A percentile compares a stretch with the other conserved stretches of the same genome.
Evolutionary conservation across 352 stramenopile genomes (phyloP).

Genomic region (Peronospora farinosa): DNA sequence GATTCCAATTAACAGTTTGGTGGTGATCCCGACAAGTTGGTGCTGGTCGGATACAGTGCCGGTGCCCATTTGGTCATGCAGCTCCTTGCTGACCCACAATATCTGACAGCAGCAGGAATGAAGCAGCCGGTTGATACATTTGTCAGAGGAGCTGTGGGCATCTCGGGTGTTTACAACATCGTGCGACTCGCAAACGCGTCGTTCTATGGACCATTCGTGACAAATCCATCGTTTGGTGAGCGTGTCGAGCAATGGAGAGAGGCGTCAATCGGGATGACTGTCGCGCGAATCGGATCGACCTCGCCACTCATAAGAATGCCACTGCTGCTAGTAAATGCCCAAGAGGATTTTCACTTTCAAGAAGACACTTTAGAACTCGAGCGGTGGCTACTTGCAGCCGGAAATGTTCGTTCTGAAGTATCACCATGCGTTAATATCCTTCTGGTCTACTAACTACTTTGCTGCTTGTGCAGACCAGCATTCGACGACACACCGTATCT

Average conservation of each 20-base stretch:
- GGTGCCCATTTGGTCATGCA: conserved; percentile 78
- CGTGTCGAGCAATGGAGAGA: conserved; percentile 62
- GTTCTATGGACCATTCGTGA: conserved; percentile 63
- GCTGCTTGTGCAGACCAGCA: conserved; percentile 17
- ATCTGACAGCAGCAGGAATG: conserved; percentile 35
- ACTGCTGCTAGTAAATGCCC: conserved; percentile 53
- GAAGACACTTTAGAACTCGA: conserved; percentile 63
- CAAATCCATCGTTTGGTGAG: conserved; percentile 64
- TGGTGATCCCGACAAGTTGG: conserved; percentile 49
- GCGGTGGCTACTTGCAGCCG: conserved; percentile 45
- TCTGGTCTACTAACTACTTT: conserved; percentile 7
- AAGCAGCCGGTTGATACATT: conserved; percentile 27
- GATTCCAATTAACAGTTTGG: conserved; percentile 43
- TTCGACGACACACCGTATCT: conserved; percentile 40
- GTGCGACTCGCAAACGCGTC: conserved; percentile 66
- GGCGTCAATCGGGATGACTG: conserved; percentile 48
- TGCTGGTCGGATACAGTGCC: conserved; percentile 69
- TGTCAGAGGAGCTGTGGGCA: conserved; percentile 55
- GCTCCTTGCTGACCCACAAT: conserved; percentile 50
- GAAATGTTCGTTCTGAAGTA: conserved; percentile 36
- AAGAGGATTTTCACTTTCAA: conserved; percentile 80
- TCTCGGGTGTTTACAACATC: conserved; percentile 85
- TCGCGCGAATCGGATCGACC: conserved; percentile 29
- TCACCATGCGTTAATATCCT: not conserved
- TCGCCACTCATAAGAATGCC: conserved; percentile 51